Conservation (phyloP, 768 basidiomycete genomes). For the Crucibulum laeve region DNA sequence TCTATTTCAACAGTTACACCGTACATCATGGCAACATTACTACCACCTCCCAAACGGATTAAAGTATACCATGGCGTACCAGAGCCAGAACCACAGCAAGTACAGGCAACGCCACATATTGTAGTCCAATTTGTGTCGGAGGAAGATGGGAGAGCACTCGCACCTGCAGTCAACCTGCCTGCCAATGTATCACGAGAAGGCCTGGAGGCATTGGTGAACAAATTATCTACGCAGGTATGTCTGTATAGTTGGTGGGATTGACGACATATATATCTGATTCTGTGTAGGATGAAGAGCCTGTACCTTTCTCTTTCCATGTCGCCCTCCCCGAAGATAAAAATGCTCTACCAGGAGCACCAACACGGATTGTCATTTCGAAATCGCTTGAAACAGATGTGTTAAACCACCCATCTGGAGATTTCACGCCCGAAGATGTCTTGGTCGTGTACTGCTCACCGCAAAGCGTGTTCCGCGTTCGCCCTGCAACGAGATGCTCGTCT, state of each 20-base stretch:
- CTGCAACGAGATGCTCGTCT: constrained; percentile 91
- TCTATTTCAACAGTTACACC: background rate
- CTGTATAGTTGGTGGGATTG: constrained; percentile 12
- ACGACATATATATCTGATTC: constrained; percentile 14
- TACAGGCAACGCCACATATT: constrained; percentile 53
- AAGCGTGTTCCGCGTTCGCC: constrained; percentile 90
- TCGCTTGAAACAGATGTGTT: constrained; percentile 83
- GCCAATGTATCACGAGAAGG: constrained; percentile 83
- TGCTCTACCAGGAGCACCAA: constrained; percentile 50
- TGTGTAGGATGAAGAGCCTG: constrained; percentile 75
- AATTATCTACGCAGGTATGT: constrained; percentile 65
- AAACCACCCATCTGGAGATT: constrained; percentile 61
- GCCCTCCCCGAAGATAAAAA: constrained; percentile 55
- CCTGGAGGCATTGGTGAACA: constrained; percentile 87
- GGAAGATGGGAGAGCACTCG: constrained; percentile 75
- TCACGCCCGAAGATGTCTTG: constrained; percentile 85
- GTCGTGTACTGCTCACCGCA: constrained; percentile 91
- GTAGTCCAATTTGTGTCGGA: constrained; percentile 93
- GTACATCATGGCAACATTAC: constrained; percentile 67
- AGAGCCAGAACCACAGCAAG: constrained; percentile 51
- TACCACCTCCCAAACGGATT: constrained; percentile 86
- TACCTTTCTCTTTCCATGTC: constrained; percentile 91
- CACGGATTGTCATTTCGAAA: constrained; percentile 78
- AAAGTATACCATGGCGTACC: constrained; percentile 77
- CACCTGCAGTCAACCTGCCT: constrained; percentile 85